Base-by-base conservation (phyloP, 2,329 filamentous ascomycete species). In the Botrytis sinoallii region DNA sequence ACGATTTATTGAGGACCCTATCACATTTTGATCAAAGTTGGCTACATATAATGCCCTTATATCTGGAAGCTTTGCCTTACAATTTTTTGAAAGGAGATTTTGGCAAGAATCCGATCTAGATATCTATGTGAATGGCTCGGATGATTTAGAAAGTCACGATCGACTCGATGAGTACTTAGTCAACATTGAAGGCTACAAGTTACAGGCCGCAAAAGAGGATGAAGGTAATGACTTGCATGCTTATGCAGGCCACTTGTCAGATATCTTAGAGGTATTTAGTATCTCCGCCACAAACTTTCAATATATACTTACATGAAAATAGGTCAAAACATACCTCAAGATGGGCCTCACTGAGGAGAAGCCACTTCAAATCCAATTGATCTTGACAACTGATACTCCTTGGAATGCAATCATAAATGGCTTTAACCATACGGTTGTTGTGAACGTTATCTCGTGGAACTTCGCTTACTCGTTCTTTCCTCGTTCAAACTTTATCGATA, bases 21-120 rank as follows among this genome's bases (percentile, higher is more conserved):
- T 29, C 20, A 25, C 7, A 20, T 68, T 75, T 14, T 52, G 74
- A 4, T 71, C 71, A 9, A 22, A 59, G 16, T 20, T 75, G 16
- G 68, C 48, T 18, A n/a, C 40, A 16, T 32, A 64, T 32, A 32
- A 71, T 25, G 72, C 72, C 3, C 20, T 75, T 5, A 71, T 75
- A n/a, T 73, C 71, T 35, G 72, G 74, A 65, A 68, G 67, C 46
- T 74, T 75, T 46, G 71, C 72, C 8, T 42, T 75, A 40, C 74
- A 75, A 52, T 75, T 73, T 35, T 71, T 75, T 29, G 74, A 64
- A 25, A 66, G 71, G 40, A 48, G 42, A 16, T 22, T 71, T 16
- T 75, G 71, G 74, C 16, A 69, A 2, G 71, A 72, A 10, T 68
- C 71, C 3, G 71, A 74, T 57, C 46, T 75, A n/a, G 68, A 75